Evolutionary conservation across 305 asterid genomes (phyloP).

Genomic region (Fraxinus paxiana): DNA sequence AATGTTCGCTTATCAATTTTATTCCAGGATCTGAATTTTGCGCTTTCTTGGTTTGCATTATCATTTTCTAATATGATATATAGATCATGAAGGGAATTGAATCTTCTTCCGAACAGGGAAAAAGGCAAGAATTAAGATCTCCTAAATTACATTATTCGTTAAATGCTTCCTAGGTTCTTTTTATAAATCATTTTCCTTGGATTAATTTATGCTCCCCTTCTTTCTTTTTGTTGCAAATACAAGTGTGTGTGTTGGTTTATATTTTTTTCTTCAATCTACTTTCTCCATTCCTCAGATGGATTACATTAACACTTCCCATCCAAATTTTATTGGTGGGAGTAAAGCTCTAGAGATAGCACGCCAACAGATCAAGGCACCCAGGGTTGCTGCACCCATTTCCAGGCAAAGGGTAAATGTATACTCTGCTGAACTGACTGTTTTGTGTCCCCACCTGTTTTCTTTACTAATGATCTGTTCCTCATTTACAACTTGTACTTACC

Average conservation of each 20-base stretch:
- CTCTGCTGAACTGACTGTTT: conserved; percentile 9
- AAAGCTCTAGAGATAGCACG: conserved; percentile 79
- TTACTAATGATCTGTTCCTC: conserved; percentile 18
- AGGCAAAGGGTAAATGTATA: conserved; percentile 52
- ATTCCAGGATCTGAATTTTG: neutral
- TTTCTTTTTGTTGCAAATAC: neutral
- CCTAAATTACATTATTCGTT: neutral
- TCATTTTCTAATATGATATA: neutral
- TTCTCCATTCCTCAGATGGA: conserved; percentile 58
- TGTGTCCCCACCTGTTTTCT: neutral
- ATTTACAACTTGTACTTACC: conserved; percentile 20
- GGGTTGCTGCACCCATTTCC: conserved; percentile 45
- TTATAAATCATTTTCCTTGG: neutral
- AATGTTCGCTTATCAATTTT: neutral
- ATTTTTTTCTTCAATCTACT: neutral
- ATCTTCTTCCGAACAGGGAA: neutral
- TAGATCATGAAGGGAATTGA: neutral
- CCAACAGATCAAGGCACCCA: conserved; percentile 64
- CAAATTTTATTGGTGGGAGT: conserved; percentile 85
- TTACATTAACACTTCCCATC: conserved; percentile 86
- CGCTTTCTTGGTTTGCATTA: neutral
- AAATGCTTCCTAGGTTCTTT: neutral
- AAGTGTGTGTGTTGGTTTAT: neutral
- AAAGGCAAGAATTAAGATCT: neutral
- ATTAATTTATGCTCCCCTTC: neutral